Evolutionary conservation across 768 basidiomycete species (phyloP), one percentile per base, ranked within the genome.

Genomic region (Phaeolepiota aurea): DNA sequence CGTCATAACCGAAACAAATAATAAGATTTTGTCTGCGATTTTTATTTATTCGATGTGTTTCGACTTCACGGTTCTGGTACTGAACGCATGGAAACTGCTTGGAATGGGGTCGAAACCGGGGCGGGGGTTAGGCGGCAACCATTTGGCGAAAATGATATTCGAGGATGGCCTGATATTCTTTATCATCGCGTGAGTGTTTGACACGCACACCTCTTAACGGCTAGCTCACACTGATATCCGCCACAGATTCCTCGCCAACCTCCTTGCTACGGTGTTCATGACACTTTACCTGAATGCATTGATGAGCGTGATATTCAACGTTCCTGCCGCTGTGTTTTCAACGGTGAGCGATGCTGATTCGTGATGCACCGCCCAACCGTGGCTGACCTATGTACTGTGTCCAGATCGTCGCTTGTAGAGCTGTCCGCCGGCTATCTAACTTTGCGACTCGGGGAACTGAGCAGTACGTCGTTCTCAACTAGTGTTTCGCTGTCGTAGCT

Each of bases 41-140:
- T 86, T 84, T 56, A 79, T 84, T 21, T 86, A 86, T 49, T 77
- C 82, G 20, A 87, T 86, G 84, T 64, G 66, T 51, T 83, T 86
- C 52, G 84, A 86, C 53, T 60, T 82, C 15, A 43, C 71, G 20
- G 79, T 84, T 28, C 66, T 85, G 33, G 44, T 63, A 18, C 57
- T 86, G 47, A 82, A 74, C 25, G 72, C 69, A 10, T 76, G 72
- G 57, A 84, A 80, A 52, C 69, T 86, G 16, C 46, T 64, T 5
- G 55, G 62, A 1, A 40, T 54, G 2, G 48, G 47, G 37, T 30
- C 48, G 44, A 49, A 39, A 42, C 44, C 9, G 35, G 56, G 36
- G 36, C 38, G 43, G 2, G 48, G 52, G 19, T 51, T 47, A 42
- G 61, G 55, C 14, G 54, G 59, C 25, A 74, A 68, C 48, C 67